A percentile compares a stretch with the other conserved stretches of the same genome.
Evolutionary conservation across 108 stramenopile species (phyloP).

Genomic region (Skeletonema menzelii): DNA sequence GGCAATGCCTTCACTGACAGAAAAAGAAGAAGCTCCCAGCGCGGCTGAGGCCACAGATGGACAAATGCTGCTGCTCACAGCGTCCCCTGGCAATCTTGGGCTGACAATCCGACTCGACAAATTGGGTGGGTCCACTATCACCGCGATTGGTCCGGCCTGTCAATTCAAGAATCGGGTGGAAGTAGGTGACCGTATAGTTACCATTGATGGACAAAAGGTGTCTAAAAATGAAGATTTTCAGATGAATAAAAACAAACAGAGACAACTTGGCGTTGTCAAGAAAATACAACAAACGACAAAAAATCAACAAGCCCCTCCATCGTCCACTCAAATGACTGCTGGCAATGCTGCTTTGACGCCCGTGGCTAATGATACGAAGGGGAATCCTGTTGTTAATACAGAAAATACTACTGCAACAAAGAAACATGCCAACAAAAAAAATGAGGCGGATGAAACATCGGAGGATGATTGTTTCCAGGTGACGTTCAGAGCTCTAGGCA

Average conservation of each 20-base stretch:
- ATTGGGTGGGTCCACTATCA: neutral
- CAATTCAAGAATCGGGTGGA: neutral
- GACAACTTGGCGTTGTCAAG: neutral
- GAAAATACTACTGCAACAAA: neutral
- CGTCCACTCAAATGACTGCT: neutral
- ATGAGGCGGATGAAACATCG: neutral
- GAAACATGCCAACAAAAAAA: neutral
- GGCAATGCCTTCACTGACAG: neutral
- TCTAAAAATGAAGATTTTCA: neutral
- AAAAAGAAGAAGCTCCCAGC: neutral
- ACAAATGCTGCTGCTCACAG: neutral
- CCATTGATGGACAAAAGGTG: neutral
- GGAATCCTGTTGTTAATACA: neutral
- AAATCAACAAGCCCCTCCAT: neutral
- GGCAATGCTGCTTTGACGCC: neutral
- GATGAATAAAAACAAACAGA: neutral
- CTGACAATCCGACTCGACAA: neutral
- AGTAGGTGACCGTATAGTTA: neutral
- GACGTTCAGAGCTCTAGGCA: too few species aligned
- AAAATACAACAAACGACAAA: neutral
- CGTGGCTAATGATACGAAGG: neutral
- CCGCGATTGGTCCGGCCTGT: neutral
- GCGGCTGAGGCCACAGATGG: neutral
- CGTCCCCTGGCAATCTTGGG: neutral
- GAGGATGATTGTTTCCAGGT: neutral